These are phyloP conservation scores for Malus hybrid DNA, from an alignment of 331 rosid genomes.

Conservation along the genomic window DNA sequence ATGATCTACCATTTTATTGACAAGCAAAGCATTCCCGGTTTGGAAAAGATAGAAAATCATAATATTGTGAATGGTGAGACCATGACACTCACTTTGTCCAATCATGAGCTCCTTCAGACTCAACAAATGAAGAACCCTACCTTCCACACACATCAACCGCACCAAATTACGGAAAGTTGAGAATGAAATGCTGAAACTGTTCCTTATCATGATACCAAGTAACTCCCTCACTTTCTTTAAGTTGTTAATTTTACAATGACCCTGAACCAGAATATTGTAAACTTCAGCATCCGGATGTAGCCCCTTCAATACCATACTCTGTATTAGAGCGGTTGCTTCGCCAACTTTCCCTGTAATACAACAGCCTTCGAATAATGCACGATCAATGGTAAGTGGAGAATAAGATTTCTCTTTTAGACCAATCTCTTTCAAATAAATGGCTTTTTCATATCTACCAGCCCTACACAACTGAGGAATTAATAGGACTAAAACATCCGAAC, in stretches of 20 bases:
- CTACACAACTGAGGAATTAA: constrained; percentile 60
- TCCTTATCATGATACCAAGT: constrained; percentile 50
- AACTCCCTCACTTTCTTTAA: constrained; percentile 49
- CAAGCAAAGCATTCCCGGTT: constrained; percentile 36
- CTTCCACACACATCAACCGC: constrained; percentile 41
- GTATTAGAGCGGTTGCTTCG: constrained; percentile 42
- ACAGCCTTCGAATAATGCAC: constrained; percentile 53
- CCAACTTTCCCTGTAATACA: constrained; percentile 34
- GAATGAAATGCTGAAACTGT: constrained; percentile 34
- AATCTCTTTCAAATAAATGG: constrained; percentile 47
- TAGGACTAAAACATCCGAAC: constrained; percentile 36
- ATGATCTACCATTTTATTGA: constrained; percentile 37
- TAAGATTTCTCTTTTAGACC: constrained; percentile 32
- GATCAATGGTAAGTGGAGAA: constrained; percentile 23
- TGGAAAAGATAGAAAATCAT: constrained; percentile 57
- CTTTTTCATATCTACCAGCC: constrained; percentile 47
- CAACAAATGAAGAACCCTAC: constrained; percentile 35
- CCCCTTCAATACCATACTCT: constrained; percentile 40
- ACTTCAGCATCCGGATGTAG: constrained; percentile 39
- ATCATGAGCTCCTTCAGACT: constrained; percentile 51
- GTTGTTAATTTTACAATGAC: constrained; percentile 41
- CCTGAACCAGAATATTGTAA: constrained; percentile 52
- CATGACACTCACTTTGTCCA: constrained; percentile 34
- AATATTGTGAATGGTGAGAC: constrained; percentile 51
- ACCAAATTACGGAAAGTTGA: constrained; percentile 50